Percentiles rank a stretch among this genome's conserved stretches.
Evolutionary conservation across 2,329 filamentous ascomycete genomes (phyloP).

Genomic region (Microcyclosporella mali): DNA sequence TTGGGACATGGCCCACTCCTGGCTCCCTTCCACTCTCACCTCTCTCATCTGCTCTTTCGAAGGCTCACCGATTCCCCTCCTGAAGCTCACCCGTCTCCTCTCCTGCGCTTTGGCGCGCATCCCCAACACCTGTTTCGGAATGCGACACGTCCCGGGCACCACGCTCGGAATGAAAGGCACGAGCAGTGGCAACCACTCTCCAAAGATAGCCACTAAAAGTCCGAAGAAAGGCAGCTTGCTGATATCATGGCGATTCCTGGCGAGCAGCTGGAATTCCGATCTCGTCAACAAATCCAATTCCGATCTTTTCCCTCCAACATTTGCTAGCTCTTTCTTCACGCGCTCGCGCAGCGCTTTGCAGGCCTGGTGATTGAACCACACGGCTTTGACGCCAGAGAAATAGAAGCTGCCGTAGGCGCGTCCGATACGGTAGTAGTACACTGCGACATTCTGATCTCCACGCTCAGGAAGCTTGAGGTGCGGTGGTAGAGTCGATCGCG

Average conservation of each 20-base stretch:
- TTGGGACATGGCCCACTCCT: conserved; percentile 38
- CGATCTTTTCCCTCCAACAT: background rate
- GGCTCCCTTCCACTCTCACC: conserved; percentile 37
- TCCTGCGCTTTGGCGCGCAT: conserved; percentile 49
- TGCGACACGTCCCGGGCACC: conserved; percentile 75
- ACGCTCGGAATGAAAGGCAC: conserved; percentile 65
- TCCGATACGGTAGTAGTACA: conserved; percentile 57
- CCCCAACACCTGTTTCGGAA: conserved; percentile 67
- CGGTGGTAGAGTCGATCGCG: conserved; percentile 65
- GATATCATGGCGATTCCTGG: conserved; percentile 64
- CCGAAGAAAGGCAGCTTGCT: conserved; percentile 73
- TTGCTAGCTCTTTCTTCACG: conserved; percentile 28
- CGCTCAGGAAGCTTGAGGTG: conserved; percentile 58
- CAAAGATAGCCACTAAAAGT: conserved; percentile 68
- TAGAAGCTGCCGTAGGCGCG: conserved; percentile 79
- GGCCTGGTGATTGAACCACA: conserved; percentile 59
- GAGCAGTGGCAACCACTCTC: conserved; percentile 78
- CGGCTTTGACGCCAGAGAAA: conserved; percentile 72
- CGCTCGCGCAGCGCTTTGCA: conserved; percentile 43
- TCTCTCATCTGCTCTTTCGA: conserved; percentile 48
- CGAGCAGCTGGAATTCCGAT: conserved; percentile 63
- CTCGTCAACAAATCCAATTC: conserved; percentile 45
- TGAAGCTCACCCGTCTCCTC: conserved; percentile 47
- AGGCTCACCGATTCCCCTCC: conserved; percentile 62
- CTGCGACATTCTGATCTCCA: conserved; percentile 41